Conservation (phyloP, 2,329 filamentous ascomycete species). For the Beauveria varroae region DNA sequence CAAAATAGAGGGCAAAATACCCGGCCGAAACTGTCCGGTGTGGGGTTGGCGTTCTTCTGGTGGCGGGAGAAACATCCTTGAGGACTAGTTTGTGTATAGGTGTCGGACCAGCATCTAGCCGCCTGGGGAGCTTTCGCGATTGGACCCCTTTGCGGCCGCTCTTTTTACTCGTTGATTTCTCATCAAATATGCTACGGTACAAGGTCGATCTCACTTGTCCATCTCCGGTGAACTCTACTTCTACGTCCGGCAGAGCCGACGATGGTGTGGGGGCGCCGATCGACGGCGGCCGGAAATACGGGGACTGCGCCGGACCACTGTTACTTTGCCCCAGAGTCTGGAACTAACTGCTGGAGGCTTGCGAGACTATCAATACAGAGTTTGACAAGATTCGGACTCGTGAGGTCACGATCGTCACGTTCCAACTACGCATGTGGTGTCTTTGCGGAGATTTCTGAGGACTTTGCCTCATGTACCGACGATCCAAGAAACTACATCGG, state of each 20-base stretch:
- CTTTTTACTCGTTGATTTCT: not conserved
- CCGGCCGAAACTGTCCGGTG: too few relatives aligned
- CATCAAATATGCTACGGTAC: not conserved
- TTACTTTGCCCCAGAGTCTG: not conserved
- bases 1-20: too few relatives aligned
- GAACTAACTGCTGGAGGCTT: not conserved
- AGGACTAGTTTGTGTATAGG: too few relatives aligned
- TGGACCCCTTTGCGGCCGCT: not conserved
- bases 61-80: too few relatives aligned
- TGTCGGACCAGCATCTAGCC: too few relatives aligned
- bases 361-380: not conserved
- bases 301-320: not conserved
- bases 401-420: too few relatives aligned
- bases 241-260: not conserved
- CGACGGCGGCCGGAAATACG: not conserved
- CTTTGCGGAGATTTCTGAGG: too few relatives aligned
- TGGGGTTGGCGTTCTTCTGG: too few relatives aligned
- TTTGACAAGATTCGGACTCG: not conserved
- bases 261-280: slow-evolving; percentile 2
- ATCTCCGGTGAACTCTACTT: not conserved
- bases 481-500: too few relatives aligned
- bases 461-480: too few relatives aligned
- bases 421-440: too few relatives aligned
- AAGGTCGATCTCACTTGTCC: not conserved
- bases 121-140: not conserved